phyloP scores from a whole-genome alignment of 805 yeast species.

The Sugiyamaella valdiviana region DNA sequence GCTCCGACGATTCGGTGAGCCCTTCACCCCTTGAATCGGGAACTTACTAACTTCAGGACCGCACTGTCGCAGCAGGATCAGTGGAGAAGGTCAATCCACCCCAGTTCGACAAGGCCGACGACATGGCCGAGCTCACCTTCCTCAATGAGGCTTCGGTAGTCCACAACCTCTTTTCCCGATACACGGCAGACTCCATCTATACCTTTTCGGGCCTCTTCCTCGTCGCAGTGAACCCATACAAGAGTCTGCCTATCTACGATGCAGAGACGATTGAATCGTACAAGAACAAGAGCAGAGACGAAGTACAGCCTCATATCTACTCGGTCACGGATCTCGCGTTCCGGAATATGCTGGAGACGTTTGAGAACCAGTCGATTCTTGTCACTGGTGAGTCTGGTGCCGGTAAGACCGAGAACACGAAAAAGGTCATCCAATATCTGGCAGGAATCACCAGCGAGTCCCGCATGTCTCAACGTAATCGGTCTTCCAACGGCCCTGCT shows the following conservation, averaged over 20 bases:
- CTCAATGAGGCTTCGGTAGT: conserved; percentile 95
- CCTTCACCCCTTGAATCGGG: neutral
- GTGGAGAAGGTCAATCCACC: conserved; percentile 76
- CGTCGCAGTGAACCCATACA: conserved; percentile 94
- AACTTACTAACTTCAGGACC: conserved; percentile 27
- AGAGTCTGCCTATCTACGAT: conserved; percentile 63
- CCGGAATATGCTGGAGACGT: conserved; percentile 60
- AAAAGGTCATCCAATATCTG: conserved; percentile 85
- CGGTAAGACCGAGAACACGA: conserved; percentile 96
- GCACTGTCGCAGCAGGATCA: conserved; percentile 39
- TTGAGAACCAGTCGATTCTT: conserved; percentile 77
- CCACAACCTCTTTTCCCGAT: conserved; percentile 71
- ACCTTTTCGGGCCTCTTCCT: conserved; percentile 93
- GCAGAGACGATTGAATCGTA: conserved; percentile 50
- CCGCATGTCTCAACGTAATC: conserved; percentile 12
- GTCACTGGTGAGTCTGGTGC: conserved; percentile 99
- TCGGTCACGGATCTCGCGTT: conserved; percentile 85
- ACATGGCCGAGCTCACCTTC: conserved; percentile 92
- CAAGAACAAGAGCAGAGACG: conserved; percentile 41
- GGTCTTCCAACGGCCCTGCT: conserved; percentile 30
- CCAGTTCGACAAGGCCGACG: conserved; percentile 83
- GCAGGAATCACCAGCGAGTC: conserved; percentile 59
- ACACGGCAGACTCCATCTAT: conserved; percentile 70
- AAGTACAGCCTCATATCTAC: conserved; percentile 71
- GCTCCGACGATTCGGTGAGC: conserved; percentile 36